A percentile compares a stretch with the other conserved stretches of the same genome.
phyloP scores from a whole-genome alignment of 371 early-diverging fungal species.

The Actinomortierella wolfii region DNA sequence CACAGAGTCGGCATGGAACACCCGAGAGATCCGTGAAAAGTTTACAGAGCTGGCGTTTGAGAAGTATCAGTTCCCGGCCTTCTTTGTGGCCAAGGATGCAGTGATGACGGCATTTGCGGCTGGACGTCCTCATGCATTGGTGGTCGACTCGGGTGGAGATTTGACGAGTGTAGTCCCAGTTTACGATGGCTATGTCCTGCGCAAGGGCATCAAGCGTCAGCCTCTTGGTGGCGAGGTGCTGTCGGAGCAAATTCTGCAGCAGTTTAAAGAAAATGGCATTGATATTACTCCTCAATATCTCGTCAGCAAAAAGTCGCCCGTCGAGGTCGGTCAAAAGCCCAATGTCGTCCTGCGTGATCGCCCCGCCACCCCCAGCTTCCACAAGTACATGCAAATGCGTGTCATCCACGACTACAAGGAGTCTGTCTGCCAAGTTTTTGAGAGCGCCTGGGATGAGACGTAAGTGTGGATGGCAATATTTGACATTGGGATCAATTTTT shows the following conservation, averaged over 20 bases:
- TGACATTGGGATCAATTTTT: conserved; percentile 8
- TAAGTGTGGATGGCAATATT: conserved; percentile 43
- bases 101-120: conserved; percentile 95
- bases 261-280: conserved; percentile 63
- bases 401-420: conserved; percentile 92
- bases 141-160: conserved; percentile 91
- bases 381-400: conserved; percentile 66
- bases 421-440: conserved; percentile 86
- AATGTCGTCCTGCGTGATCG: conserved; percentile 57
- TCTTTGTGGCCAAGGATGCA: conserved; percentile 89
- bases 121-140: conserved; percentile 87
- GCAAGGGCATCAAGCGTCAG: conserved; percentile 83
- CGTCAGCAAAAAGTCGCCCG: conserved; percentile 73
- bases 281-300: conserved; percentile 86
- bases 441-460: conserved; percentile 71
- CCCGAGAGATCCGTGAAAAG: conserved; percentile 81
- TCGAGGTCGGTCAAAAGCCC: conserved; percentile 73
- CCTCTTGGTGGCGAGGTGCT: conserved; percentile 84
- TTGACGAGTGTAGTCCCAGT: conserved; percentile 92
- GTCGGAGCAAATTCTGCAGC: conserved; percentile 73
- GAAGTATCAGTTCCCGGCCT: conserved; percentile 88
- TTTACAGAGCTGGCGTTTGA: conserved; percentile 93
- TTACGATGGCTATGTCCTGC: conserved; percentile 92
- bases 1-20: conserved; percentile 92
- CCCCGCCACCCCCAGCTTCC: conserved; percentile 69